Conservation (phyloP, 2,329 filamentous ascomycete species). For the Ceratocystis papillata region DNA sequence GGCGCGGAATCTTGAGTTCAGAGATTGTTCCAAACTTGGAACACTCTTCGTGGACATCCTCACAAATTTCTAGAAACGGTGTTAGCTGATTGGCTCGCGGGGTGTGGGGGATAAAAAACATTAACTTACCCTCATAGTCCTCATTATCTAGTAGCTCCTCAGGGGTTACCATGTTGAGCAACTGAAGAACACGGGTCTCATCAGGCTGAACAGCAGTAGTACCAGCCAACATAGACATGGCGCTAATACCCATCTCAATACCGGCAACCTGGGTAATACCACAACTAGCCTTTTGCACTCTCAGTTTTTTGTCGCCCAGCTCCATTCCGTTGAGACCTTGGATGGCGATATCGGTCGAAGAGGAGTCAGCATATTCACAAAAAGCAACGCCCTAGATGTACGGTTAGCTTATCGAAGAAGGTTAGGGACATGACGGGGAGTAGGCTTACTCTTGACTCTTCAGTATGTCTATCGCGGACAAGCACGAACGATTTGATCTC, state of each 20-base stretch:
- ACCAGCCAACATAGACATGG: constrained; percentile 94
- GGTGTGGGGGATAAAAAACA: background rate
- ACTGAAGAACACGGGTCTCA: constrained; percentile 71
- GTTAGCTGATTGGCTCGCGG: constrained; percentile 31
- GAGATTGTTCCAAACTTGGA: constrained; percentile 75
- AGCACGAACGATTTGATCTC: constrained; percentile 85
- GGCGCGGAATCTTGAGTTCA: constrained; percentile 87
- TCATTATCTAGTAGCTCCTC: constrained; percentile 90
- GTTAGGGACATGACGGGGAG: background rate
- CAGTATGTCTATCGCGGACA: constrained; percentile 74
- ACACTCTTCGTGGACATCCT: constrained; percentile 90
- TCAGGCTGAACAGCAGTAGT: constrained; percentile 71
- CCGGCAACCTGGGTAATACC: constrained; percentile 87
- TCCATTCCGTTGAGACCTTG: constrained; percentile 90
- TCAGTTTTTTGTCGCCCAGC: constrained; percentile 74
- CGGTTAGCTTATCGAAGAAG: constrained; percentile 29
- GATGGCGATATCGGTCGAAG: constrained; percentile 69
- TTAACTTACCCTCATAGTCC: constrained; percentile 73
- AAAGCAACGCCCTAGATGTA: constrained; percentile 73
- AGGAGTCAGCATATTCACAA: constrained; percentile 78
- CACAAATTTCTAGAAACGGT: constrained; percentile 66
- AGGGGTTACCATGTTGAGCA: constrained; percentile 96
- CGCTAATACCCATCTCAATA: constrained; percentile 90
- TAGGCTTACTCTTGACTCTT: constrained; percentile 68
- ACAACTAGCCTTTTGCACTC: constrained; percentile 79